Evolutionary conservation across 2,329 filamentous ascomycete species (phyloP).

Genomic region (Cladorrhinum sp.): DNA sequence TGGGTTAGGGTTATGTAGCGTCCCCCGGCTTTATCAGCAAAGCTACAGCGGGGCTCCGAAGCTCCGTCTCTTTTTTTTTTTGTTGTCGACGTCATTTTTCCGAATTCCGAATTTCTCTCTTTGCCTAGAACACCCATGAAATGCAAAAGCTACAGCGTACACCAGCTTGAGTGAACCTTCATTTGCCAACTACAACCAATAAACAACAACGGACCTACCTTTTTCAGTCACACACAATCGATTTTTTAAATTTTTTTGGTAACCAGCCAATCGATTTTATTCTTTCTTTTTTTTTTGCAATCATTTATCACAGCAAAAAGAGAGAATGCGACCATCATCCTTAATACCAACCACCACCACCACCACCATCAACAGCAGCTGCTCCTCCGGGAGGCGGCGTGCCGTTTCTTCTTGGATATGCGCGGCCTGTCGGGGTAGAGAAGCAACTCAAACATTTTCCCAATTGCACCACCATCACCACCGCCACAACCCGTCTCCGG

Average conservation of each 20-base stretch:
- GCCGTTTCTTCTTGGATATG: conserved; percentile 17
- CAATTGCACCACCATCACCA: too few relatives aligned
- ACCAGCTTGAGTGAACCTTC: too few relatives aligned
- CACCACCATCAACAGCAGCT: too few relatives aligned
- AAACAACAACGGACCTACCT: too few relatives aligned
- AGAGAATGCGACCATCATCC: conserved; percentile 19
- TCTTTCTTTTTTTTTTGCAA: too few relatives aligned
- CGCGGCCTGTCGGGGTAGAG: conserved; percentile 19
- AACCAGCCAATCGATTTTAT: too few relatives aligned
- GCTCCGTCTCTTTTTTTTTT: not conserved
- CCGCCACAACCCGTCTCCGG: not conserved
- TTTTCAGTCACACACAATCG: too few relatives aligned
- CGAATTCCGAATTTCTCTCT: conserved; percentile 14
- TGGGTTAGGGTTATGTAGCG: conserved; percentile 17
- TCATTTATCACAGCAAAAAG: not conserved
- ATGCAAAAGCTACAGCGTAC: too few relatives aligned
- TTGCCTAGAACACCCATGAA: not conserved
- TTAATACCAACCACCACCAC: conserved; percentile 8
- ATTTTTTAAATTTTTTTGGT: too few relatives aligned
- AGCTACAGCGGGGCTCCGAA: not conserved
- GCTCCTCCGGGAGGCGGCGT: conserved; percentile 2
- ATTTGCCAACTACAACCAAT: too few relatives aligned
- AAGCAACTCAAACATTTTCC: not conserved
- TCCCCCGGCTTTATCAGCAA: conserved; percentile 9
- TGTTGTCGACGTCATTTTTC: conserved; percentile 22